phyloP scores from a whole-genome alignment of 805 yeast species.

The Metschnikowia aberdeeniae region DNA sequence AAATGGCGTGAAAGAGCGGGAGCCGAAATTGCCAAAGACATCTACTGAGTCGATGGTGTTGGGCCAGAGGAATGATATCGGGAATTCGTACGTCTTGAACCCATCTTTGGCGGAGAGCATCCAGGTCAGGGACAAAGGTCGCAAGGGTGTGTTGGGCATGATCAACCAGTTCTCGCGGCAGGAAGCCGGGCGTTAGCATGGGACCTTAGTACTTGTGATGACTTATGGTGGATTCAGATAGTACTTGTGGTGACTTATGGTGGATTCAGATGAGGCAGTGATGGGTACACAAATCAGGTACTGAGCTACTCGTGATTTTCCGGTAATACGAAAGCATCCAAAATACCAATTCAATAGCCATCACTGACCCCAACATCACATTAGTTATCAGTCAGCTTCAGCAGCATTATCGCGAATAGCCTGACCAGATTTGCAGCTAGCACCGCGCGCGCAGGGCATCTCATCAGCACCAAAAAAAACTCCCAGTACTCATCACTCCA shows the following conservation, averaged over 20 bases:
- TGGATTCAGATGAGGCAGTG: not conserved
- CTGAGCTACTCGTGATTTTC: too few relatives aligned
- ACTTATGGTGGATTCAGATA: not conserved
- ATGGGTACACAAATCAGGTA: not conserved
- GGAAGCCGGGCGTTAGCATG: slow-evolving; percentile 26
- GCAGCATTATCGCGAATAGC: too few relatives aligned
- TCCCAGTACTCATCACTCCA: not conserved
- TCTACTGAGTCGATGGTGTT: not conserved
- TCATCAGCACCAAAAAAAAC: slow-evolving; percentile 2
- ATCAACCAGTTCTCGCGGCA: slow-evolving; percentile 74
- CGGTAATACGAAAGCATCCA: too few relatives aligned
- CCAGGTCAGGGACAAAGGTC: slow-evolving; percentile 26
- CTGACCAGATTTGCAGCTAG: too few relatives aligned
- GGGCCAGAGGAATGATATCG: slow-evolving; percentile 15
- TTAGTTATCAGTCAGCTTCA: too few relatives aligned
- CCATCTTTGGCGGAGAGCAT: slow-evolving; percentile 29
- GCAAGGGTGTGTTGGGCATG: slow-evolving; percentile 69
- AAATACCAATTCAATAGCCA: too few relatives aligned
- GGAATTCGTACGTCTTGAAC: slow-evolving; percentile 25
- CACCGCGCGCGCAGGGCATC: slow-evolving; percentile 4
- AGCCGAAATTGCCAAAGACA: not conserved
- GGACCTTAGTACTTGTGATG: not conserved
- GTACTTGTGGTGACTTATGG: not conserved
- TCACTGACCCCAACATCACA: too few relatives aligned
- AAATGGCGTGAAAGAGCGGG: not conserved